Conservation (phyloP, 768 basidiomycete genomes). For the Serendipita vermifera region DNA sequence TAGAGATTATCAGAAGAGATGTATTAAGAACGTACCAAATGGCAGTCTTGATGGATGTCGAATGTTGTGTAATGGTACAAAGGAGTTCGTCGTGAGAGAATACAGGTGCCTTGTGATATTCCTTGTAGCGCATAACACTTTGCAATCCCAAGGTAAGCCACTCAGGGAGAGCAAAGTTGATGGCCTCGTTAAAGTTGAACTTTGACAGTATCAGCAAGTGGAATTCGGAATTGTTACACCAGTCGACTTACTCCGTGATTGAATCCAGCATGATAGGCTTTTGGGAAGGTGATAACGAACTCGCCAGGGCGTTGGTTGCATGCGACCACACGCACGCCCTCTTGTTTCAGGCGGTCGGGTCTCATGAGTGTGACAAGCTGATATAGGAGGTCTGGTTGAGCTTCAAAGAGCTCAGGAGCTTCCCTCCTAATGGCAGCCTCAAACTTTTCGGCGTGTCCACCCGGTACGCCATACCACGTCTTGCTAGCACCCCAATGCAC, state of each 20-base stretch:
- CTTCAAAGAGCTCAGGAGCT: conserved; percentile 95
- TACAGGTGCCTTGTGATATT: conserved; percentile 85
- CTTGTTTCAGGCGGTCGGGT: conserved; percentile 70
- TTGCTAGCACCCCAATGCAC: conserved; percentile 99
- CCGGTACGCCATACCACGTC: conserved; percentile 98
- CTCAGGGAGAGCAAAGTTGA: conserved; percentile 94
- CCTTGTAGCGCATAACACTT: conserved; percentile 80
- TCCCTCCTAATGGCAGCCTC: conserved; percentile 90
- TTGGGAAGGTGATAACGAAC: conserved; percentile 95
- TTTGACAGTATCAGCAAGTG: conserved; percentile 22
- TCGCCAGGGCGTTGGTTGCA: conserved; percentile 96
- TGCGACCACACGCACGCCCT: conserved; percentile 82
- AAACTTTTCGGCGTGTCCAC: conserved; percentile 88
- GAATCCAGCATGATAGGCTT: conserved; percentile 96
- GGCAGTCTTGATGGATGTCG: conserved; percentile 81
- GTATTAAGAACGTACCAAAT: conserved; percentile 52
- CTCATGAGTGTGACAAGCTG: conserved; percentile 98
- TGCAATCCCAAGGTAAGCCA: conserved; percentile 83
- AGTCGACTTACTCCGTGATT: conserved; percentile 84
- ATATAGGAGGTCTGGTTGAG: conserved; percentile 92
- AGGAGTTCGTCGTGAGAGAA: conserved; percentile 97
- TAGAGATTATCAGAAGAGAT: conserved; percentile 9
- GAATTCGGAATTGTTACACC: too few species aligned
- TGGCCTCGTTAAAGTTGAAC: conserved; percentile 98
- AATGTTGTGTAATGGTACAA: conserved; percentile 95